Base-by-base conservation (phyloP, 441 rosid species). In the Raphanus hybrid region DNA sequence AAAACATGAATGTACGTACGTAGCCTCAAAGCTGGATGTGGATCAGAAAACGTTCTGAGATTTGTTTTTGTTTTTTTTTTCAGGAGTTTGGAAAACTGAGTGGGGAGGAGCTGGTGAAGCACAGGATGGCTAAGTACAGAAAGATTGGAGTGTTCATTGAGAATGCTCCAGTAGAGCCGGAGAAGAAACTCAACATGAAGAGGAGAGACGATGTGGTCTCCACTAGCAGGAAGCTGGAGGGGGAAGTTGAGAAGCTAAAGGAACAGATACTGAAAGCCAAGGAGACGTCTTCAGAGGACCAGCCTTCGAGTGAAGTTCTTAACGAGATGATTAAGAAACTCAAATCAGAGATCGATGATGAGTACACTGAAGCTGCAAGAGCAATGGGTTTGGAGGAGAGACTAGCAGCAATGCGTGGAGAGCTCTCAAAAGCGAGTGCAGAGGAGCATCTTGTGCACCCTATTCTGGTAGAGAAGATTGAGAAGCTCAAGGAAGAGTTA, bases 311-410 rank as follows among this genome's bases (percentile, higher is more conserved):
- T 55, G 70, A 64, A 58, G 89, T 87, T 71, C 64, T 92, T 50
- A 78, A 83, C 67, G 87, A 82, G 78, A 86, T 92, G 94, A 88
- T 92, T 54, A 85, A 74, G 76, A 92, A 86, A 81, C 85, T 92
- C 78, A 84, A 84, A 74, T 83, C 78, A 71, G 97, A 90, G 88
- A 82, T 95, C 62, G 90, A 91, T 78, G 85, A 85, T n/a, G 99
- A 92, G 84, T 88, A 79, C 71, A 72, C 86, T 45, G 87, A 87
- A 81, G 98, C 99, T 71, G 84, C 84, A 67, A 84, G 78, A 73
- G 87, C 87, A 32, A 1, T 85, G 78, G 97, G 92, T 64, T 83
- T 89, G 75, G 70, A 84, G 66, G 94, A 87, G 78, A 88, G 88
- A 83, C 70, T 83, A 37, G 79, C 73, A 3, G 69, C 74, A 32